Base-by-base conservation (phyloP, 495 filamentous ascomycete genomes). In the Lasiosphaeriaceae sp. region DNA sequence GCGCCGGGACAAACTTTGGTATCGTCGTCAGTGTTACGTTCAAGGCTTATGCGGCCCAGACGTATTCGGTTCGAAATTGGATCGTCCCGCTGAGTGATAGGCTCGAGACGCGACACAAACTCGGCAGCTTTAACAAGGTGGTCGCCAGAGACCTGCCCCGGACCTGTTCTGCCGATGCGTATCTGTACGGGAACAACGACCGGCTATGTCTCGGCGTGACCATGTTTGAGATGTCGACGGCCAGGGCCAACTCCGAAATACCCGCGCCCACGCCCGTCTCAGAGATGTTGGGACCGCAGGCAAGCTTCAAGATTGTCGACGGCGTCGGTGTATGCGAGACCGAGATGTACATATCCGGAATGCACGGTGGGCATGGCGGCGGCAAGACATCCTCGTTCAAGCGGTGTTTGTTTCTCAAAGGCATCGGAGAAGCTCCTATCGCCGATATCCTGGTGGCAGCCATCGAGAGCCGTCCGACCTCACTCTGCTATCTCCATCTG, bases 321-420 rank as follows among this genome's bases (percentile, higher is more conserved):
- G 54, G 70, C 47, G 61, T 84, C 43, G 76, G 67, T 57, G 59
- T 86, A 60, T 86, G 86, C 57, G 77, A 85, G 11, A 67, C 73
- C 6, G 82, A 86, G 37, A 84, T 85, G 79, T 84, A 86, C 67
- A 74, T 86, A 66, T 83, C 79, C 14, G 62, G 52, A 44, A 80
- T 86, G 80, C 82, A 86, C 52, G 79, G 80, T 47, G 83, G 81
- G 19, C 82, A 86, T 58, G 75, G 75, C 52, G 67, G 75, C 22
- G 75, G 74, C 64, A 85, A 83, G 67, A 86, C 81, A 1, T 84
- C 77, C 49, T 78, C 83, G 19, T 86, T 87, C 74, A 86, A 86
- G 72, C 77, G 83, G 69, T 86, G 83, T 65, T 49, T 86, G 59
- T 86, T 86, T 62, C 71, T 87, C 43, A 81, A 81, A 59, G 0